Base-by-base conservation (phyloP, 23 red algal species). In the Cyanidioschyzon merolae region DNA sequence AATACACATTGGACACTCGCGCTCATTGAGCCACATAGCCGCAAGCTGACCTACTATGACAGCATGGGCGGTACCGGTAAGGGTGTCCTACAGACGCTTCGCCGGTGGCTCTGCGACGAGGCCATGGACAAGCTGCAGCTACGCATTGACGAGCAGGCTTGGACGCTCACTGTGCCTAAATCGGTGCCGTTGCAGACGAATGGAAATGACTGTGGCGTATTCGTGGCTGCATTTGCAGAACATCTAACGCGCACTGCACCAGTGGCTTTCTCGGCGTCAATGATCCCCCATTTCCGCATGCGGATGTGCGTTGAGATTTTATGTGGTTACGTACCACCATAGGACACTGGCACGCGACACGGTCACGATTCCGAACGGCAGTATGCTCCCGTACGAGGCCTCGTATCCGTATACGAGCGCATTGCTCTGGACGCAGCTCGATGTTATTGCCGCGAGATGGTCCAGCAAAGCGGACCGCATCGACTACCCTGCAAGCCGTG, bases 151-250 rank as follows among this genome's bases (percentile, higher is more conserved):
- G 82, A 83, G 7, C 21, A 26, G 38, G 27, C 68, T 30, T 67
- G 68, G 38, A 40, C 38, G 1, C 86, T 80, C 79, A 59, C 15
- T 3, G 74, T 39, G 45, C 51, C 84, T 21, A 58, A 58, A 0
- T 21, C 58, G 39, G 84, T 91, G 1, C 94, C 94, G 2, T 82
- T 78, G 35, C 94, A 98, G 80, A 40, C 35, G 1, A 98, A 98
- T 79, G 78, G 77, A 15, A 80, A 91, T 68, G 94, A 98, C 68
- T 98, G 94, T 57, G 94, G 94, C 29, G 88, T 98, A 39, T 98
- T 90, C 76, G 50, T 82, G 34, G 90, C 87, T 77, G 77, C 84
- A 41, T 98, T 86, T 76, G 88, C 88, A 7, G 88, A 91, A 27
- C 68, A 50, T 26, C 21, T 81, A 1, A 59, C 38, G 1, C 68